A percentile compares a stretch with the other conserved stretches of the same genome.
Conservation (phyloP, 1,284 basidiomycete genomes). For the Butyriboletus appendiculatus region DNA sequence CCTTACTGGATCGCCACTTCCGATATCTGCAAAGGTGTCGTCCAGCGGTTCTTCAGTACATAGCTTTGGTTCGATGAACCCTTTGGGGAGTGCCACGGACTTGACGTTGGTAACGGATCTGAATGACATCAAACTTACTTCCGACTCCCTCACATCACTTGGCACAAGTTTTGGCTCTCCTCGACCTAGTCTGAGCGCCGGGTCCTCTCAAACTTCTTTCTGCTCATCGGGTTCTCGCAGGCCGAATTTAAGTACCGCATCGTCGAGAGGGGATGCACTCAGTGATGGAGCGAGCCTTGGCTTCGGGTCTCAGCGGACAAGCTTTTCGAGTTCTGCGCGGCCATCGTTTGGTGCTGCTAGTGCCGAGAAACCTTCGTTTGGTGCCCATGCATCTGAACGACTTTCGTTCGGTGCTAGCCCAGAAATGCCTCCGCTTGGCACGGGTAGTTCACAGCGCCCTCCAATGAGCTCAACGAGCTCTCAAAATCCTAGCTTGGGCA, state of each 20-base stretch:
- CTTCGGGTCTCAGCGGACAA: constrained; percentile 23
- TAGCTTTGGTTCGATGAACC: constrained; percentile 19
- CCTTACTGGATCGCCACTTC: constrained; percentile 30
- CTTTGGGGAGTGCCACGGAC: constrained; percentile 16
- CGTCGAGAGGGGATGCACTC: constrained; percentile 23
- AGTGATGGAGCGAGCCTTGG: constrained; percentile 20
- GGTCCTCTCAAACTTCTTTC: constrained; percentile 32
- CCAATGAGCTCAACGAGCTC: constrained; percentile 12
- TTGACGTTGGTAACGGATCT: constrained; percentile 28
- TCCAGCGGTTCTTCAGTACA: constrained; percentile 25
- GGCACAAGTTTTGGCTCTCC: constrained; percentile 30
- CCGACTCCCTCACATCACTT: constrained; percentile 29
- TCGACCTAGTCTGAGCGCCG: constrained; percentile 25
- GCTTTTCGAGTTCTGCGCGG: constrained; percentile 23
- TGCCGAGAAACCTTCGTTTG: constrained; percentile 20
- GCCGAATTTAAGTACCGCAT: constrained; percentile 19
- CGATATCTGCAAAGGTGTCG: constrained; percentile 17
- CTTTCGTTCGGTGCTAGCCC: constrained; percentile 12
- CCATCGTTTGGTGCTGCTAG: constrained; percentile 23
- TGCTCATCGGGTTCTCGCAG: constrained; percentile 24
- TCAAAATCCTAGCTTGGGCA: constrained; percentile 14
- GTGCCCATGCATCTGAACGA: constrained; percentile 18
- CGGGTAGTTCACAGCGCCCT: constrained; percentile 19
- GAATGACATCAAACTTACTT: constrained; percentile 27
- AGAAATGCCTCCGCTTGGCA: constrained; percentile 13